Percentiles rank a stretch among this genome's conserved stretches.
These are phyloP conservation scores for Trichoderma endophyticum DNA, from an alignment of 2,329 filamentous ascomycete species.

Conservation along the genomic window DNA sequence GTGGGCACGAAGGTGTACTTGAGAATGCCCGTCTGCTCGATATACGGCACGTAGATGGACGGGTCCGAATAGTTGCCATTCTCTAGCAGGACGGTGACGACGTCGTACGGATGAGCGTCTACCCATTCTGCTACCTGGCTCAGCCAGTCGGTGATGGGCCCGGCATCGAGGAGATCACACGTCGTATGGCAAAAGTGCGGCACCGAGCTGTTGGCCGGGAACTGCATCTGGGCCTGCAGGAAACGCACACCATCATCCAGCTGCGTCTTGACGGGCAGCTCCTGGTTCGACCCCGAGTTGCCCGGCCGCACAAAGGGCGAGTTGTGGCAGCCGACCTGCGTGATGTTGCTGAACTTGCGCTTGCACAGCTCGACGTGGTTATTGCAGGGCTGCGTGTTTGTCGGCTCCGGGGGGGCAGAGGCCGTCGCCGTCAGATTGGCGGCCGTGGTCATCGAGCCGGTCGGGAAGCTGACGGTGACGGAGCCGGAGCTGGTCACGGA, in stretches of 20 bases:
- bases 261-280: slow-evolving; percentile 63
- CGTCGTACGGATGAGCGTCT: slow-evolving; percentile 72
- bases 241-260: slow-evolving; percentile 73
- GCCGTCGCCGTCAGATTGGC: slow-evolving; percentile 40
- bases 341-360: slow-evolving; percentile 78
- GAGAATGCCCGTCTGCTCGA: slow-evolving; percentile 68
- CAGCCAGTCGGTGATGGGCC: slow-evolving; percentile 73
- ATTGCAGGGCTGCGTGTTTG: slow-evolving; percentile 79
- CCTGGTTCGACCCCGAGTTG: slow-evolving; percentile 75
- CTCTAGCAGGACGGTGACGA: slow-evolving; percentile 80
- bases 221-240: slow-evolving; percentile 62
- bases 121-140: slow-evolving; percentile 70
- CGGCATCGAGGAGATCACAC: slow-evolving; percentile 78
- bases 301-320: slow-evolving; percentile 70
- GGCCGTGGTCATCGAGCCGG: slow-evolving; percentile 41
- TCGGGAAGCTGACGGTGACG: slow-evolving; percentile 32
- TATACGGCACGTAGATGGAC: slow-evolving; percentile 62
- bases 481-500: slow-evolving; percentile 21
- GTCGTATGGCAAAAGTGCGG: slow-evolving; percentile 81
- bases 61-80: slow-evolving; percentile 73
- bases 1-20: slow-evolving; percentile 72
- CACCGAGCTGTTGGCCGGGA: slow-evolving; percentile 45
- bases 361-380: slow-evolving; percentile 72
- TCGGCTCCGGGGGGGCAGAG: slow-evolving; percentile 38
- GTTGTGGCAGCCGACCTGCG: slow-evolving; percentile 75